Percentiles rank a stretch among this genome's conserved stretches.
These are phyloP conservation scores for Lactuca sativa DNA, from an alignment of 129 eudicot genomes.

Conservation along the genomic window DNA sequence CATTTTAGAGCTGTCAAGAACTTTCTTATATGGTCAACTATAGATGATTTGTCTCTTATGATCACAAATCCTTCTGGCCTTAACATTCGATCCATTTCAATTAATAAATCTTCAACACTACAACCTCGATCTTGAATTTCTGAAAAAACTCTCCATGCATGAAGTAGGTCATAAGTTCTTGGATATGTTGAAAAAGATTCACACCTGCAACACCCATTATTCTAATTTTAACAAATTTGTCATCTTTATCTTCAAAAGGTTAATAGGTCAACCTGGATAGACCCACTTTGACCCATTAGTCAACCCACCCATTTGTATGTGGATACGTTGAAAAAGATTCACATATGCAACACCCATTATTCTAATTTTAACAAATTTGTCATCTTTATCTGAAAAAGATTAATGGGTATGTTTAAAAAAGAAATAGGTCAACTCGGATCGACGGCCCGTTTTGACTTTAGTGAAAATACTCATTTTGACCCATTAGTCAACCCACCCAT, in stretches of 20 bases:
- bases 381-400: background rate
- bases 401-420: background rate
- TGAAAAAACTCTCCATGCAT: constrained; percentile 77
- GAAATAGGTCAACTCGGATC: background rate
- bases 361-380: background rate
- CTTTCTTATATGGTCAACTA: constrained; percentile 53
- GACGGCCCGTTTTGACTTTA: background rate
- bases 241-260: too few relatives aligned
- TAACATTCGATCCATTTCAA: constrained; percentile 92
- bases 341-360: constrained; percentile 54
- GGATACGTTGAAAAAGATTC: constrained; percentile 96
- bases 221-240: background rate
- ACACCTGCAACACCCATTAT: constrained; percentile 56
- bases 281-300: too few relatives aligned
- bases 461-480: background rate
- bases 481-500: constrained; percentile 31
- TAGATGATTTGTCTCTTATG: constrained; percentile 59
- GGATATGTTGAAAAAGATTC: constrained; percentile 97
- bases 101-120: constrained; percentile 76
- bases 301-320: constrained; percentile 54
- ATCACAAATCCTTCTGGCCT: constrained; percentile 89
- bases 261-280: too few relatives aligned
- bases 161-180: constrained; percentile 89
- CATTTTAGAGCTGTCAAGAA: constrained; percentile 62
- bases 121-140: constrained; percentile 70